phyloP scores from a whole-genome alignment of 768 basidiomycete species.

The Austroboletus festivus region DNA sequence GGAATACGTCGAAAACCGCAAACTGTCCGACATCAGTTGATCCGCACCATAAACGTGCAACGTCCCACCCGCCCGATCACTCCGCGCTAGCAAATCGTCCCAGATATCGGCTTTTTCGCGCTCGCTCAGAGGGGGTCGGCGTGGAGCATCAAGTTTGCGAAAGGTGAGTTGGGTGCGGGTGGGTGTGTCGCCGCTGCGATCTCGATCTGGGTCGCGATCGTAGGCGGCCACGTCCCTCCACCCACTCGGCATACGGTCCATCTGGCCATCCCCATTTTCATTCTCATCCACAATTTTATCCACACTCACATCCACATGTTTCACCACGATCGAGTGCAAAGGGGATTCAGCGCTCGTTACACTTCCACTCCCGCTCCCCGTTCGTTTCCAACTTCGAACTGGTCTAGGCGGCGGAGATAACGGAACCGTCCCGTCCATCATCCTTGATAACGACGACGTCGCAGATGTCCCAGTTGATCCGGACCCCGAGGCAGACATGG shows the following conservation, averaged over 20 bases:
- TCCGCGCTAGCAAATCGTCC: slow-evolving; percentile 65
- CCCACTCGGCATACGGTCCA: slow-evolving; percentile 24
- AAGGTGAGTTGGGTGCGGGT: slow-evolving; percentile 31
- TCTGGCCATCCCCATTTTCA: background rate
- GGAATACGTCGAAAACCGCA: slow-evolving; percentile 36
- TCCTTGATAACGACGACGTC: slow-evolving; percentile 34
- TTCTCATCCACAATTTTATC: slow-evolving; percentile 2
- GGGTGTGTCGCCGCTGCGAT: no score
- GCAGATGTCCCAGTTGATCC: slow-evolving; percentile 19
- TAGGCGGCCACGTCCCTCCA: slow-evolving; percentile 34
- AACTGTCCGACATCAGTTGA: slow-evolving; percentile 42
- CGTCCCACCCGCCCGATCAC: slow-evolving; percentile 71
- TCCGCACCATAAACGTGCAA: slow-evolving; percentile 45
- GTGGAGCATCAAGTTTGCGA: slow-evolving; percentile 42
- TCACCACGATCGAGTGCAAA: no score
- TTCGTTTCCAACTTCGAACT: slow-evolving; percentile 3
- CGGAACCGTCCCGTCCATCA: slow-evolving; percentile 20
- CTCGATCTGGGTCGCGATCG: no score
- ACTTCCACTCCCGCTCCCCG: background rate
- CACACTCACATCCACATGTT: no score
- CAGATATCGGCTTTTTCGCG: slow-evolving; percentile 70
- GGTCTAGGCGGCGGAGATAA: slow-evolving; percentile 30
- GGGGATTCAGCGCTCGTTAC: no score
- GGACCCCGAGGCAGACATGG: slow-evolving; percentile 22
- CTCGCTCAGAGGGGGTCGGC: slow-evolving; percentile 48